Conservation (phyloP, 2,329 filamentous ascomycete species). For the Penicillium expansum region DNA sequence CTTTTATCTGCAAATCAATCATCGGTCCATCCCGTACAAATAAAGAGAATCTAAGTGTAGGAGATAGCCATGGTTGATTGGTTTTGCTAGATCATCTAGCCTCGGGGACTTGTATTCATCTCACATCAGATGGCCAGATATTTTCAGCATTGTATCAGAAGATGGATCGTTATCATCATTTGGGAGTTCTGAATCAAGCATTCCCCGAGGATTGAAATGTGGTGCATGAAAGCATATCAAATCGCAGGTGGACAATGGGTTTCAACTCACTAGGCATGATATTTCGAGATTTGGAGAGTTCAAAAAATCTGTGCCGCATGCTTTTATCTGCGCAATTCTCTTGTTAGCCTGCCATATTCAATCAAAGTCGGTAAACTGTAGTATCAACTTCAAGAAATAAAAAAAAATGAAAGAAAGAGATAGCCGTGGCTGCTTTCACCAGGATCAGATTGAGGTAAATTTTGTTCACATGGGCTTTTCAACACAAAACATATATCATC, state of each 20-base stretch:
- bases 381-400: background rate
- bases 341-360: background rate
- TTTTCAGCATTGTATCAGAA: background rate
- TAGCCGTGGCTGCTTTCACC: background rate
- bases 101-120: background rate
- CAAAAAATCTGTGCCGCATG: background rate
- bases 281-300: background rate
- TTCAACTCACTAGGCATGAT: background rate
- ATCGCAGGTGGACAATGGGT: background rate
- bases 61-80: background rate
- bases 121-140: background rate
- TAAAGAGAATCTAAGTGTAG: background rate
- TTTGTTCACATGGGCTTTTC: background rate
- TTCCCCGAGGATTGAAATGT: background rate
- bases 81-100: background rate
- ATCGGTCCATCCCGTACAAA: background rate
- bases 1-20: background rate
- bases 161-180: background rate
- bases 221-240: background rate
- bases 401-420: background rate
- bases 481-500: background rate
- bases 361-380: background rate
- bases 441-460: background rate
- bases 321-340: too few relatives aligned
- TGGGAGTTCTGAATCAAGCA: background rate